Conservation (phyloP, 352 stramenopile genomes). For the Pythium graminicola region DNA sequence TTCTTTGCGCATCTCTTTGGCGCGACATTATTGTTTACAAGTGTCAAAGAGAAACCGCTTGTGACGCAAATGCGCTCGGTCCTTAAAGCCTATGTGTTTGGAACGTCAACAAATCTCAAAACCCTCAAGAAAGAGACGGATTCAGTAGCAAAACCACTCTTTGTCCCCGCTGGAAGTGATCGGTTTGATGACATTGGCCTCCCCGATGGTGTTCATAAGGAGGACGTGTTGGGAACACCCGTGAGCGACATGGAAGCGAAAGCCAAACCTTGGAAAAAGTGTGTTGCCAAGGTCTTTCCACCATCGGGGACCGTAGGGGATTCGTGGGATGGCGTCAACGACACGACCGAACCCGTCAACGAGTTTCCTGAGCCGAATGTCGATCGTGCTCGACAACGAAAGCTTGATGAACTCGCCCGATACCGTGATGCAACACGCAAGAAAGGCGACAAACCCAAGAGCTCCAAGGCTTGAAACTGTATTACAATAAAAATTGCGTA, state of each 20-base stretch:
- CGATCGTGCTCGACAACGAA: slow-evolving; percentile 61
- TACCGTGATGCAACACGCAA: slow-evolving; percentile 59
- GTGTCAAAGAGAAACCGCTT: slow-evolving; percentile 80
- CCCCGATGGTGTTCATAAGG: slow-evolving; percentile 44
- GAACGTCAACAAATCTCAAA: slow-evolving; percentile 31
- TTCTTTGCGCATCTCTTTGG: slow-evolving; percentile 84
- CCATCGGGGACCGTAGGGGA: slow-evolving; percentile 36
- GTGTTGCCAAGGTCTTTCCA: slow-evolving; percentile 55
- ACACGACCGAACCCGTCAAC: slow-evolving; percentile 27
- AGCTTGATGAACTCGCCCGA: slow-evolving; percentile 61
- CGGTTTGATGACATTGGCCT: slow-evolving; percentile 72
- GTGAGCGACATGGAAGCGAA: slow-evolving; percentile 54
- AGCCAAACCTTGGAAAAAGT: slow-evolving; percentile 61
- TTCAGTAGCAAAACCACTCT: slow-evolving; percentile 45
- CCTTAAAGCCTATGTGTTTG: slow-evolving; percentile 66
- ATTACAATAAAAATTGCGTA: slow-evolving; percentile 71
- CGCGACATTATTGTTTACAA: slow-evolving; percentile 83
- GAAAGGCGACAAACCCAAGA: slow-evolving; percentile 34
- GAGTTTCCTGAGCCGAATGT: slow-evolving; percentile 63
- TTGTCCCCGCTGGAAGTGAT: slow-evolving; percentile 63
- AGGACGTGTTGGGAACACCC: slow-evolving; percentile 31
- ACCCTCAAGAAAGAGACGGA: slow-evolving; percentile 59
- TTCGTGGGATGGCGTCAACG: slow-evolving; percentile 17
- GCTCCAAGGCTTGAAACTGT: slow-evolving; percentile 27
- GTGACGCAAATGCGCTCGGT: slow-evolving; percentile 54